A percentile compares a stretch with the other conserved stretches of the same genome.
These are phyloP conservation scores for Coniochaeta hoffmannii DNA, from an alignment of 2,329 filamentous ascomycete genomes.

Conservation along the genomic window DNA sequence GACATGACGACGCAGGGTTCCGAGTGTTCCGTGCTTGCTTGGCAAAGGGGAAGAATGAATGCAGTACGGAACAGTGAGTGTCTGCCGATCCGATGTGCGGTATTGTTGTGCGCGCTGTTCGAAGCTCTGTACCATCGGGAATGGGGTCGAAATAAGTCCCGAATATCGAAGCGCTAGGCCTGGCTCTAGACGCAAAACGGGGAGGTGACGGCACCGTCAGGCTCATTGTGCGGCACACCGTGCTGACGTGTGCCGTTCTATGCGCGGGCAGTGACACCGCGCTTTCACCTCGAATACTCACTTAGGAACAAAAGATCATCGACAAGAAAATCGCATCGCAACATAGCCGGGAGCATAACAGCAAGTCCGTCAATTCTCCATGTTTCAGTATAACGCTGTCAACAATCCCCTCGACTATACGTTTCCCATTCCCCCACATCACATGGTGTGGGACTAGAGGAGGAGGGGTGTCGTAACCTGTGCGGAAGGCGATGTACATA, in stretches of 20 bases:
- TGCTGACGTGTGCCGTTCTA: neutral
- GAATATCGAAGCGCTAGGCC: neutral
- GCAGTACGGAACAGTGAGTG: neutral
- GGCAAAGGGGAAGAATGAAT: neutral
- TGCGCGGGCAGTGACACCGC: neutral
- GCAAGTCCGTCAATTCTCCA: too few species aligned
- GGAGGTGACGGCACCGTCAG: neutral
- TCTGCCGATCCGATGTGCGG: neutral
- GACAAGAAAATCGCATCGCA: too few species aligned
- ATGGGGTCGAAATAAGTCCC: neutral
- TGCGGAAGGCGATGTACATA: too few species aligned
- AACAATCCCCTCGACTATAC: too few species aligned
- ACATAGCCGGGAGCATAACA: too few species aligned
- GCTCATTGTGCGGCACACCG: neutral
- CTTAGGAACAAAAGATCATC: too few species aligned
- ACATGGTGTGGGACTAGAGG: too few species aligned
- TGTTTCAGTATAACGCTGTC: too few species aligned
- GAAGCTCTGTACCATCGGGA: neutral
- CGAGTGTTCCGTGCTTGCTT: neutral
- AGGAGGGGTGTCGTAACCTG: too few species aligned
- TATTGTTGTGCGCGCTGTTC: neutral
- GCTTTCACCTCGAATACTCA: too few species aligned
- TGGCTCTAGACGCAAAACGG: neutral
- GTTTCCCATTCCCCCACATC: too few species aligned
- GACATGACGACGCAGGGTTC: neutral